These are phyloP conservation scores for Tetrahymena malaccensis DNA, from an alignment of 73 alveolate genomes.

Conservation along the genomic window DNA sequence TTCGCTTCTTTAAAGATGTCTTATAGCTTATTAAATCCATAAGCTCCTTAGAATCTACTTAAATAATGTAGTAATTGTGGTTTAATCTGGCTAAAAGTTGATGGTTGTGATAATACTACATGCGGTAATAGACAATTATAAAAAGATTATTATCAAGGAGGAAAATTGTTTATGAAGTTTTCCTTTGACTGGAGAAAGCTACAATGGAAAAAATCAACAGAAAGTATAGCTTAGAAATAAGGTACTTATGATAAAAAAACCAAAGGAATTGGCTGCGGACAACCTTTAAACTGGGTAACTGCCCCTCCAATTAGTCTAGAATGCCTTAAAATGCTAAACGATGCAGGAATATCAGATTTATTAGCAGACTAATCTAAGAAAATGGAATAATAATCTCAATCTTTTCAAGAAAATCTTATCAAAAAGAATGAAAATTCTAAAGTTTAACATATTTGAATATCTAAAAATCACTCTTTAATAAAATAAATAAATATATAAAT, in stretches of 20 bases:
- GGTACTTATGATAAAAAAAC: neutral
- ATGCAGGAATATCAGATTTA: neutral
- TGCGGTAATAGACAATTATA: neutral
- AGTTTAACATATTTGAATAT: neutral
- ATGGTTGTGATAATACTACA: conserved; percentile 4
- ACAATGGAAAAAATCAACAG: neutral
- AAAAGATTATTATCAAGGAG: neutral
- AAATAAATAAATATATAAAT: no score
- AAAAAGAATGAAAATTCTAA: neutral
- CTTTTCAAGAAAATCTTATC: neutral
- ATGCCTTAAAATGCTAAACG: neutral
- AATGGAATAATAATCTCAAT: neutral
- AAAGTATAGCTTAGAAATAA: neutral
- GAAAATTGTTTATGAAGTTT: neutral
- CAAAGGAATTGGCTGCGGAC: neutral
- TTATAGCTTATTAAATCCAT: neutral
- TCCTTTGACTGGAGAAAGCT: neutral
- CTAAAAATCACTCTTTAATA: neutral
- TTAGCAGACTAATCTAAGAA: neutral
- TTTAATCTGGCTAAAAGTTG: conserved; percentile 8
- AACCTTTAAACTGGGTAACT: neutral
- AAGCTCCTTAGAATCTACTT: neutral
- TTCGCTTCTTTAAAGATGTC: conserved; percentile 1
- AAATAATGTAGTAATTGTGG: conserved; percentile 1
- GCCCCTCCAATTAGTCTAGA: neutral